Evolutionary conservation across 192 early-diverging fungal species (phyloP), one percentile per base, ranked within the genome.

Genomic region (Mortierella antarctica): DNA sequence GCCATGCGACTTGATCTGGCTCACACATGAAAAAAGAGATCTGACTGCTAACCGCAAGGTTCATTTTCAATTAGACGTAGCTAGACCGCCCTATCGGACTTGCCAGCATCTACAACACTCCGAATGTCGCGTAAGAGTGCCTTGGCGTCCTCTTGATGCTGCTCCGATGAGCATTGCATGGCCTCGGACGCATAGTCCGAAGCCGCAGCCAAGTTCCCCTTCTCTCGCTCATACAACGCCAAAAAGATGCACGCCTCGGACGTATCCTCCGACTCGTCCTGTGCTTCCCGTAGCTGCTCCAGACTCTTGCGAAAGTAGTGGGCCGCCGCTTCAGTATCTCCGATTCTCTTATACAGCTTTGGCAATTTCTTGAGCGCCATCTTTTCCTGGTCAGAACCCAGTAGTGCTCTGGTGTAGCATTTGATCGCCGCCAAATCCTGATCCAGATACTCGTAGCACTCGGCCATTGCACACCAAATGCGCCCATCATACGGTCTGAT

Each of bases 401-500:
- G 57, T 14, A 96, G 77, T 15, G 94, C 93, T 7, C 92, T 87
- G 17, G 92, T 89, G 62, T 92, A 94, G 84, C 93, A 94, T 47
- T 88, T 88, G 44, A 94, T 87, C 3, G 95, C 94, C 42, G 91
- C 86, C 2, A 61, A 44, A 20, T 85, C 75, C 49, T 88, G 83
- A 14, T 74, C 77, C 15, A 87, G 50, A 7, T 74, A 76, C 70
- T 95, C 92, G 70, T 93, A 94, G 75, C 91, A 92, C 51, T 86
- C 85, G 7, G 88, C 95, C 72, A 97, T 85, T 5, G 91, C 89
- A 51, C 80, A 85, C 96, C 96, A 97, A 83, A 95, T 91, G n/a
- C 94, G 88, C n/a, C 89, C 88, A 83, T 97, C 96, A 69, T 92
- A 86, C 2, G 93, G 94, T 20, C 93, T 89, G 23, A 96, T 67